These are phyloP conservation scores for Cordyceps cicadae DNA, from an alignment of 2,329 filamentous ascomycete species.

Conservation along the genomic window DNA sequence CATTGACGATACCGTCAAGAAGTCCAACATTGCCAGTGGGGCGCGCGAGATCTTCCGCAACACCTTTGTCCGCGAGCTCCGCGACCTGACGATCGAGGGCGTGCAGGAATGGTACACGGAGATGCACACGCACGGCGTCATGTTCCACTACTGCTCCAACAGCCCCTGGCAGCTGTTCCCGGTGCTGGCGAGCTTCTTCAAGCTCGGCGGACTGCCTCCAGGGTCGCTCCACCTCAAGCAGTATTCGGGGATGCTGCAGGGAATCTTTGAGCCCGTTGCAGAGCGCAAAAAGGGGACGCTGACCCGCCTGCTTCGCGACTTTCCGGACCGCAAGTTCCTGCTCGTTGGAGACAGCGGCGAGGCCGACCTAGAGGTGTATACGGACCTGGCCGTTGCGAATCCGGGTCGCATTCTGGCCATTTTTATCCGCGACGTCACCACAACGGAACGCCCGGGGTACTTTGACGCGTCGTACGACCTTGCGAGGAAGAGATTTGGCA, in stretches of 20 bases:
- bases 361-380: constrained; percentile 94
- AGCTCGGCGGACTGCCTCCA: constrained; percentile 66
- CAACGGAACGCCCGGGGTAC: constrained; percentile 60
- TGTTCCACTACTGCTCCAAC: constrained; percentile 97
- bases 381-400: constrained; percentile 78
- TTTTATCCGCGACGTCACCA: constrained; percentile 94
- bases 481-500: constrained; percentile 20
- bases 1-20: constrained; percentile 95
- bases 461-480: constrained; percentile 56
- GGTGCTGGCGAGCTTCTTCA: constrained; percentile 77
- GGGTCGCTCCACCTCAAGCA: constrained; percentile 95
- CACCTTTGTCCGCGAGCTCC: constrained; percentile 81
- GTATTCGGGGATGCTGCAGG: constrained; percentile 93
- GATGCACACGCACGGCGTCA: constrained; percentile 71
- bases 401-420: constrained; percentile 76
- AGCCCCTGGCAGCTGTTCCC: constrained; percentile 97
- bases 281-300: constrained; percentile 87
- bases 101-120: constrained; percentile 82
- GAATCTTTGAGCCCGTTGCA: constrained; percentile 94
- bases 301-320: constrained; percentile 78
- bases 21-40: constrained; percentile 80
- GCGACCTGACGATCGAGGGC: constrained; percentile 74
- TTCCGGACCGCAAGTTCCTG: constrained; percentile 81
- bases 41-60: constrained; percentile 94
- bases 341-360: constrained; percentile 94